phyloP scores from a whole-genome alignment of 2,329 filamentous ascomycete species.

The Exophiala alcalophila region DNA sequence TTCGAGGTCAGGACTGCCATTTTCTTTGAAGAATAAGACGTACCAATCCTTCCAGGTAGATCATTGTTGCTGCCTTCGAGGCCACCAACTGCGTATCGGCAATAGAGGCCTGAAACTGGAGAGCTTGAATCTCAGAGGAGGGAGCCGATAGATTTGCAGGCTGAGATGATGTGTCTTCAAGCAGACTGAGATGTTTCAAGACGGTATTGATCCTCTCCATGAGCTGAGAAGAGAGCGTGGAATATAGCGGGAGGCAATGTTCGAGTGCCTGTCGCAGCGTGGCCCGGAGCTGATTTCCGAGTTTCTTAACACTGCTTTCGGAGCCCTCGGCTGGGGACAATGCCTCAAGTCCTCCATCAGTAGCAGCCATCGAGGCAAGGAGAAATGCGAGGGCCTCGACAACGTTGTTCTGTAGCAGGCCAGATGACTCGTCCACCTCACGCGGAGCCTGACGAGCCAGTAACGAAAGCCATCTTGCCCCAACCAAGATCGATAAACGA shows the following conservation, averaged over 20 bases:
- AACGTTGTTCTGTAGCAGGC: constrained; percentile 8
- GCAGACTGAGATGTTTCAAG: constrained; percentile 25
- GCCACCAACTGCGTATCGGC: constrained; percentile 69
- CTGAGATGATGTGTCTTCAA: constrained; percentile 11
- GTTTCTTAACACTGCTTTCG: background rate
- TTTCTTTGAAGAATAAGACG: constrained; percentile 29
- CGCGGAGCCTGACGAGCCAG: constrained; percentile 12
- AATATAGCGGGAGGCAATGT: constrained; percentile 18
- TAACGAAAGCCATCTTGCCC: constrained; percentile 24
- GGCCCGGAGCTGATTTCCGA: constrained; percentile 12
- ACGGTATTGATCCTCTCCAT: constrained; percentile 25
- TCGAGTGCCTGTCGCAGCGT: constrained; percentile 19
- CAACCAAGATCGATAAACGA: constrained; percentile 10
- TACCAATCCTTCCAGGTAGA: constrained; percentile 80
- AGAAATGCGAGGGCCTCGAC: constrained; percentile 25
- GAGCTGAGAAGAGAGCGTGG: constrained; percentile 25
- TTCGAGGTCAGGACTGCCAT: constrained; percentile 36
- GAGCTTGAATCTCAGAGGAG: constrained; percentile 32
- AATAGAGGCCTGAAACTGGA: constrained; percentile 54
- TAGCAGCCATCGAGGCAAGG: constrained; percentile 21
- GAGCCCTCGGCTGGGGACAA: constrained; percentile 8
- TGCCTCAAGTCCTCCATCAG: constrained; percentile 20
- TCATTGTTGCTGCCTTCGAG: constrained; percentile 76
- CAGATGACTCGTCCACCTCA: constrained; percentile 6
- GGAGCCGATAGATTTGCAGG: constrained; percentile 9